These are phyloP conservation scores for Cicer chorassanicum DNA, from an alignment of 306 rosid species.

Conservation along the genomic window DNA sequence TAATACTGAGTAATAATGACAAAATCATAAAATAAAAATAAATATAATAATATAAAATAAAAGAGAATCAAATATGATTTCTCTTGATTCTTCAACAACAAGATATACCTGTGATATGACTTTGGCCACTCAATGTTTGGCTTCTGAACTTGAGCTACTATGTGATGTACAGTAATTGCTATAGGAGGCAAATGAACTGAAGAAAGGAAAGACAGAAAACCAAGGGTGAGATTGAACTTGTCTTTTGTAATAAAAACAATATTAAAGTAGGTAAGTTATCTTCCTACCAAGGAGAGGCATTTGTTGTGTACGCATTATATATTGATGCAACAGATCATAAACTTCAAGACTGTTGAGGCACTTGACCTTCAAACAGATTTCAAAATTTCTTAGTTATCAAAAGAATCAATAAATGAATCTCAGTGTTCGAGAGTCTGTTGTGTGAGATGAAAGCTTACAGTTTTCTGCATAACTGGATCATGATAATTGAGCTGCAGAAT, in stretches of 20 bases:
- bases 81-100: too few species aligned
- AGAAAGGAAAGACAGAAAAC: constrained; percentile 36
- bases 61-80: too few species aligned
- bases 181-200: constrained; percentile 75
- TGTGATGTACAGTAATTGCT: constrained; percentile 65
- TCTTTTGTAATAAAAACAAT: constrained; percentile 33
- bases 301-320: constrained; percentile 74
- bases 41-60: too few species aligned
- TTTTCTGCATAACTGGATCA: constrained; percentile 91
- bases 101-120: constrained; percentile 73
- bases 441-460: constrained; percentile 63
- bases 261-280: constrained; percentile 26
- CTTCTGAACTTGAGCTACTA: constrained; percentile 87
- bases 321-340: constrained; percentile 74
- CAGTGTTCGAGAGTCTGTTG: constrained; percentile 1
- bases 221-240: constrained; percentile 38
- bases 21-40: too few species aligned
- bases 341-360: constrained; percentile 77
- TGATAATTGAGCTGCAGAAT: constrained; percentile 85
- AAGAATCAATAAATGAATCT: constrained; percentile 41
- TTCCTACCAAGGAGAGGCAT: constrained; percentile 73
- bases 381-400: constrained; percentile 33
- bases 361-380: constrained; percentile 67
- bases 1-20: too few species aligned
- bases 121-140: constrained; percentile 95